A percentile compares a stretch with the other conserved stretches of the same genome.
phyloP scores from a whole-genome alignment of 2,329 filamentous ascomycete species.

The Colletotrichum sp. region DNA sequence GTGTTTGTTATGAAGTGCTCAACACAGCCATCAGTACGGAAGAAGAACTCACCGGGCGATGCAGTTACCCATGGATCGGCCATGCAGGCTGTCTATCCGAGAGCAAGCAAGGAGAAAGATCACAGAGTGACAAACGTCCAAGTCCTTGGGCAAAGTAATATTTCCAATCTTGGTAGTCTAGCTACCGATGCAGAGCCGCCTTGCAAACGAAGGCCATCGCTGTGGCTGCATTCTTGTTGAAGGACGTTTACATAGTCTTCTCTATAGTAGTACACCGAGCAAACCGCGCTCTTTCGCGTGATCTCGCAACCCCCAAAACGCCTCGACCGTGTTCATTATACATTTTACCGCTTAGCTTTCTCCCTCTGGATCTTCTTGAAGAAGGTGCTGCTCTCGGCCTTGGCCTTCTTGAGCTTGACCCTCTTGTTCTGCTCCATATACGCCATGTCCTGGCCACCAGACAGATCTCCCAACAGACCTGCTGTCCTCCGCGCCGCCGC shows the following conservation, averaged over 20 bases:
- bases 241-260: background rate
- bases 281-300: background rate
- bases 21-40: background rate
- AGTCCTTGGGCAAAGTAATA: background rate
- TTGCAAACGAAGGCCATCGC: background rate
- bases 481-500: slow-evolving; percentile 78
- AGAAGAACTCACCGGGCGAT: background rate
- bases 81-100: background rate
- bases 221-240: background rate
- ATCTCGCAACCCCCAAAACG: background rate
- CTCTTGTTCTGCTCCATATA: slow-evolving; percentile 85
- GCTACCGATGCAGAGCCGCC: background rate
- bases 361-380: slow-evolving; percentile 72
- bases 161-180: background rate
- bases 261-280: background rate
- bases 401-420: slow-evolving; percentile 66
- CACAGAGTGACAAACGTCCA: background rate
- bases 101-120: background rate
- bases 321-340: background rate
- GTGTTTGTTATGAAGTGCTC: background rate
- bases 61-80: background rate
- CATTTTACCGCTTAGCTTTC: slow-evolving; percentile 38
- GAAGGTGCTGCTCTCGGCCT: slow-evolving; percentile 66
- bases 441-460: slow-evolving; percentile 96
- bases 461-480: slow-evolving; percentile 83